Evolutionary conservation across 768 basidiomycete species (phyloP).

Genomic region (Mycena crocata): DNA sequence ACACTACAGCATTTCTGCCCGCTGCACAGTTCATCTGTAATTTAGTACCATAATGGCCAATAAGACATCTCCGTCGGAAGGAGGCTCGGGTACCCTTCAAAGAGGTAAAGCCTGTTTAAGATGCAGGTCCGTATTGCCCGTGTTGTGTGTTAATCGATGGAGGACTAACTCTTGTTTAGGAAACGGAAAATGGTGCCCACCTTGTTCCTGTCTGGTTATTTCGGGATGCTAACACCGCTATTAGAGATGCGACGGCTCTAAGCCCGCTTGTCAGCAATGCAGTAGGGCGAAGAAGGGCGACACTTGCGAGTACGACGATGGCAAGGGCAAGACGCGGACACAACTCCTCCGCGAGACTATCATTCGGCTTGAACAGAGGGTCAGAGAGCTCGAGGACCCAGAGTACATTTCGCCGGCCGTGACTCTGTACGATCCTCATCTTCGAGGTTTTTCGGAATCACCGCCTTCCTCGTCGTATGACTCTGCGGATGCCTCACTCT

Average conservation of each 20-base stretch:
- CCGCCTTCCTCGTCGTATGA: constrained; percentile 63
- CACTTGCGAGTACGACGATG: constrained; percentile 85
- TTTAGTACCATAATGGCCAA: constrained; percentile 62
- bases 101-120: constrained; percentile 78
- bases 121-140: constrained; percentile 64
- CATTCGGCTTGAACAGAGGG: constrained; percentile 74
- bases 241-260: constrained; percentile 82
- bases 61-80: constrained; percentile 53
- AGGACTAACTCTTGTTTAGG: constrained; percentile 47
- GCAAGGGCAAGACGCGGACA: constrained; percentile 85
- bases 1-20: constrained; percentile 38
- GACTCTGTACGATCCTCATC: constrained; percentile 76
- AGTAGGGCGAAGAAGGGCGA: constrained; percentile 81
- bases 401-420: constrained; percentile 78
- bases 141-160: constrained; percentile 23
- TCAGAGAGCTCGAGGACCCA: constrained; percentile 81
- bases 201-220: constrained; percentile 7
- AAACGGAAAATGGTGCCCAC: constrained; percentile 75
- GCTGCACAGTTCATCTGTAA: constrained; percentile 39
- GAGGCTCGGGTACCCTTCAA: constrained; percentile 61
- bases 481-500: constrained; percentile 71
- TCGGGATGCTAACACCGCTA: constrained; percentile 30
- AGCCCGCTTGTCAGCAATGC: constrained; percentile 85
- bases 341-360: constrained; percentile 85
- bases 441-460: constrained; percentile 63